Evolutionary conservation across 2,329 filamentous ascomycete genomes (phyloP).

Genomic region (Colletotrichum godetiae): DNA sequence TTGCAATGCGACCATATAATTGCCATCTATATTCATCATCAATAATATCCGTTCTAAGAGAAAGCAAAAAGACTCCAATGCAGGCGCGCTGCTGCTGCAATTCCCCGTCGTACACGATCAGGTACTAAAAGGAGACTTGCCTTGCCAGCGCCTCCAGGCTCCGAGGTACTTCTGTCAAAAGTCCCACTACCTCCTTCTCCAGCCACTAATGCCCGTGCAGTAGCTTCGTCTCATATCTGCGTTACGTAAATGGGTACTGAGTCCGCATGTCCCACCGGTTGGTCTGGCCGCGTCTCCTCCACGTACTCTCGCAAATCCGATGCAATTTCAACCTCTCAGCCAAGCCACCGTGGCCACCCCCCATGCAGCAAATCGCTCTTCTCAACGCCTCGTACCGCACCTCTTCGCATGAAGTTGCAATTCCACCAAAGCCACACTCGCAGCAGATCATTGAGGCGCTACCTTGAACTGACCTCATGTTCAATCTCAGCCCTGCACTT

Average conservation of each 20-base stretch:
- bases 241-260: conserved; percentile 30
- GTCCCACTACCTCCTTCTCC: conserved; percentile 8
- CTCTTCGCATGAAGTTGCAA: conserved; percentile 32
- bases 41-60: not conserved
- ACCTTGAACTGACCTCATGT: conserved; percentile 8
- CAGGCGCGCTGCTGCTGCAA: not conserved
- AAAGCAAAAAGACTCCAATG: not conserved
- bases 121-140: not conserved
- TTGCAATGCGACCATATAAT: not conserved
- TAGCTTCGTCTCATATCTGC: conserved; percentile 1
- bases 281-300: conserved; percentile 12
- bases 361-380: conserved; percentile 3
- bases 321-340: conserved; percentile 26
- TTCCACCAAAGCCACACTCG: conserved; percentile 33
- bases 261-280: conserved; percentile 6
- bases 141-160: not conserved
- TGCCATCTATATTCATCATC: not conserved
- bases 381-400: conserved; percentile 4
- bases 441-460: conserved; percentile 35
- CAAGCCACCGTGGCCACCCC: not conserved
- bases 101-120: not conserved
- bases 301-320: conserved; percentile 21
- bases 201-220: not conserved
- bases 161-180: conserved; percentile 14
- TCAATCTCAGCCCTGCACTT: conserved; percentile 24